phyloP scores from a whole-genome alignment of 75 land plant species.

The Chamaecyparis obtusa region DNA sequence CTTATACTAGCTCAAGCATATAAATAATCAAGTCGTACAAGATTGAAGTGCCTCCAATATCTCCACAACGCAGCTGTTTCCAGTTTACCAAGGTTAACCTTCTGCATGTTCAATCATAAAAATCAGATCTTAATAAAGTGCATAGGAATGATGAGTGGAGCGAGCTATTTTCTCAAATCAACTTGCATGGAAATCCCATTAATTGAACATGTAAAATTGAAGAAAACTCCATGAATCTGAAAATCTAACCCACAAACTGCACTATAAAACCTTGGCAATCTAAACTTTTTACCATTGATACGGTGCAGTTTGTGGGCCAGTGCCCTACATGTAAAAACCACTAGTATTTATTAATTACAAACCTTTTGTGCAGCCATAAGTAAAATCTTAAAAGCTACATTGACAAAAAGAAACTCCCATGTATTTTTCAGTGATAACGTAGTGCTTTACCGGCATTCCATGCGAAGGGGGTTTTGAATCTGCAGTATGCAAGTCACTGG shows the following conservation, averaged over 20 bases:
- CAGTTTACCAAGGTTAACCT: conserved; percentile 64
- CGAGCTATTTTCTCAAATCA: neutral
- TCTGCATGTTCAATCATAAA: conserved; percentile 32
- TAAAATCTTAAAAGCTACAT: neutral
- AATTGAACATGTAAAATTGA: neutral
- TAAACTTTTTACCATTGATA: neutral
- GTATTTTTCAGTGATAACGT: conserved; percentile 6
- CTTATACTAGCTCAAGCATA: neutral
- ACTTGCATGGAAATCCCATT: neutral
- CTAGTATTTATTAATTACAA: neutral
- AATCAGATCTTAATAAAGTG: neutral
- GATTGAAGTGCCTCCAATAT: conserved; percentile 71
- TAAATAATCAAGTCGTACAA: conserved; percentile 37
- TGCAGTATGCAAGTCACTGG: conserved; percentile 27
- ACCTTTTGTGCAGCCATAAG: neutral
- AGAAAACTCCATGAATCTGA: neutral
- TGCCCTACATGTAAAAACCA: neutral
- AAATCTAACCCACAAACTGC: neutral
- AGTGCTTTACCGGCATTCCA: conserved; percentile 9
- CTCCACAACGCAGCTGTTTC: conserved; percentile 64
- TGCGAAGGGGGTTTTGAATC: conserved; percentile 17
- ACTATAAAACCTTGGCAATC: neutral
- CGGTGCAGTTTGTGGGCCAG: neutral
- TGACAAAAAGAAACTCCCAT: neutral
- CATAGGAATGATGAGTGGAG: neutral